Conservation (phyloP, 2,329 filamentous ascomycete species). For the Neonectria magnoliae region DNA sequence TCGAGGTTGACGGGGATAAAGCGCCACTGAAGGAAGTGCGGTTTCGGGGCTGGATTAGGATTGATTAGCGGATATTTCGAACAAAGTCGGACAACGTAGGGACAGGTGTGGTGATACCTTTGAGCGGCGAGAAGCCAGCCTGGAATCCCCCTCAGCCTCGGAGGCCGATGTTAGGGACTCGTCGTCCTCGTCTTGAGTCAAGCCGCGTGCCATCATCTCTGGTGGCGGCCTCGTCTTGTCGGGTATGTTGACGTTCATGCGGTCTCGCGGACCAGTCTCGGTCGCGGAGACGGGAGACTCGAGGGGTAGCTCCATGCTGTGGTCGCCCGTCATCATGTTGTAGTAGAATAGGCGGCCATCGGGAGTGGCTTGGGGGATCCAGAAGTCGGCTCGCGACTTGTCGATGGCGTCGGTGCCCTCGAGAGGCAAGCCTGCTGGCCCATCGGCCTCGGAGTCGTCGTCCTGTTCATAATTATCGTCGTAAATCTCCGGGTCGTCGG, state of each 20-base stretch:
- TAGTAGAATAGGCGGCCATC: conserved; percentile 97
- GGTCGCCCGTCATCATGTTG: conserved; percentile 96
- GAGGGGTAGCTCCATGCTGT: conserved; percentile 91
- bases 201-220: conserved; percentile 88
- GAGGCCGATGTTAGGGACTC: conserved; percentile 87
- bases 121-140: conserved; percentile 74
- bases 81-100: not conserved
- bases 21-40: conserved; percentile 75
- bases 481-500: conserved; percentile 71
- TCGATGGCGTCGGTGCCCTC: conserved; percentile 71
- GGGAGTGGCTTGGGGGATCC: conserved; percentile 96
- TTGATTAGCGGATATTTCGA: conserved; percentile 24
- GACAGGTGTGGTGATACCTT: conserved; percentile 58
- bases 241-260: conserved; percentile 87
- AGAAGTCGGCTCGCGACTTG: conserved; percentile 92
- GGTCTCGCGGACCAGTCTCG: conserved; percentile 87
- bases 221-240: conserved; percentile 90
- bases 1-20: conserved; percentile 86
- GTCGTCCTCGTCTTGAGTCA: conserved; percentile 86
- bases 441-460: conserved; percentile 70
- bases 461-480: conserved; percentile 76
- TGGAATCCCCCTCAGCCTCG: conserved; percentile 81
- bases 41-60: conserved; percentile 60
- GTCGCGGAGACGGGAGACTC: conserved; percentile 84
- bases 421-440: conserved; percentile 69